phyloP scores from a whole-genome alignment of 345 rosid genomes.

The Kandelia obovata region DNA sequence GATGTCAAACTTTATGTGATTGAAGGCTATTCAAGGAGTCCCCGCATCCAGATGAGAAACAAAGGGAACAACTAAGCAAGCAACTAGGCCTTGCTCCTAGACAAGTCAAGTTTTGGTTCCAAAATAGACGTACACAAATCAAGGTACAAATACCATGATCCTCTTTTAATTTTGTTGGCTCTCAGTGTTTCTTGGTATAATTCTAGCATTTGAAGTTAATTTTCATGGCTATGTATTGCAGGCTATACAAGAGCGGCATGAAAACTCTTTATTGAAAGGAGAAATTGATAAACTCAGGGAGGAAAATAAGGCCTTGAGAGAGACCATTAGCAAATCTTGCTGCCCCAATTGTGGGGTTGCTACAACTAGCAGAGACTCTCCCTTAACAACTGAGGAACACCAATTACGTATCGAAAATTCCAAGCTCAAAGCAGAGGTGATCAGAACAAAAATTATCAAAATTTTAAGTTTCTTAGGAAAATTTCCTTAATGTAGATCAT shows the following conservation, averaged over 20 bases:
- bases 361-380: conserved; percentile 42
- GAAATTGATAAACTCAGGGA: conserved; percentile 88
- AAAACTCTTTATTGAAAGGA: conserved; percentile 69
- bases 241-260: conserved; percentile 98
- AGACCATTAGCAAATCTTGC: conserved; percentile 60
- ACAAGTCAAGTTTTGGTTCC: conserved; percentile 99
- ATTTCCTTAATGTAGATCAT: too few relatives aligned
- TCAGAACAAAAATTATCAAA: too few relatives aligned
- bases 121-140: conserved; percentile 95
- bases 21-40: conserved; percentile 82
- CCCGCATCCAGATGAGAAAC: conserved; percentile 99
- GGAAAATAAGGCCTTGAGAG: conserved; percentile 84
- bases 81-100: conserved; percentile 91
- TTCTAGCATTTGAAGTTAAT: too few relatives aligned
- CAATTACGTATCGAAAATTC: conserved; percentile 78
- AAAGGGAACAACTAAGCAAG: conserved; percentile 89
- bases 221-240: conserved; percentile 15
- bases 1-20: too few relatives aligned
- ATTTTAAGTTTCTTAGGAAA: too few relatives aligned
- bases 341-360: conserved; percentile 83
- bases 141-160: conserved; percentile 41
- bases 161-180: too few relatives aligned
- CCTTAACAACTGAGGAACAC: conserved; percentile 52
- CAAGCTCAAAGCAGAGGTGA: conserved; percentile 80
- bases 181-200: too few relatives aligned